Conservation (phyloP, 345 rosid species). For the Pugionium cornutum region DNA sequence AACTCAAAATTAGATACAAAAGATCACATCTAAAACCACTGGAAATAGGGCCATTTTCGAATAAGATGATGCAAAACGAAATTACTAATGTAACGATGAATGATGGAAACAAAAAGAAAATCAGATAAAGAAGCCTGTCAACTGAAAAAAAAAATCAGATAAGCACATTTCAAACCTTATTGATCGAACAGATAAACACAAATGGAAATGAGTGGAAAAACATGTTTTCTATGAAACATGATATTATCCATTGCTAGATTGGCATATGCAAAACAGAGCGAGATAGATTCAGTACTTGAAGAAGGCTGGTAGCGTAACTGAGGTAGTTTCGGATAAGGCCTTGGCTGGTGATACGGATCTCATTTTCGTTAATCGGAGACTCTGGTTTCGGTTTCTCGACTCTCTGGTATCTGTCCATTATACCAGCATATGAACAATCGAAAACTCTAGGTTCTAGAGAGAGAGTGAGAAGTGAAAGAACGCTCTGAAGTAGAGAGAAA, state of each 20-base stretch:
- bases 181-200: no score
- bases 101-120: no score
- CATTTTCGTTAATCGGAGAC: constrained; percentile 78
- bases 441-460: constrained; percentile 37
- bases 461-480: constrained; percentile 18
- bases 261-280: not conserved
- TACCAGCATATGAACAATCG: constrained; percentile 14
- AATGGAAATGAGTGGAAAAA: not conserved
- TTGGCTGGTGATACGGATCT: constrained; percentile 88
- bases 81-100: no score
- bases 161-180: no score
- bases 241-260: not conserved
- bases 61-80: no score
- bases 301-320: constrained; percentile 78
- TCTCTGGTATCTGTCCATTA: constrained; percentile 85
- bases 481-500: constrained; percentile 33
- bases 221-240: not conserved
- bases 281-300: constrained; percentile 52
- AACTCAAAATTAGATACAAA: not conserved
- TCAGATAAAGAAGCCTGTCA: no score
- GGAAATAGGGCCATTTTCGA: not conserved
- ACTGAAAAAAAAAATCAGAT: no score
- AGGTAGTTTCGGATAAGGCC: constrained; percentile 88
- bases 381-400: constrained; percentile 74
- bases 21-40: not conserved